phyloP scores from a whole-genome alignment of 495 filamentous ascomycete species.

The Xylaria sp. region DNA sequence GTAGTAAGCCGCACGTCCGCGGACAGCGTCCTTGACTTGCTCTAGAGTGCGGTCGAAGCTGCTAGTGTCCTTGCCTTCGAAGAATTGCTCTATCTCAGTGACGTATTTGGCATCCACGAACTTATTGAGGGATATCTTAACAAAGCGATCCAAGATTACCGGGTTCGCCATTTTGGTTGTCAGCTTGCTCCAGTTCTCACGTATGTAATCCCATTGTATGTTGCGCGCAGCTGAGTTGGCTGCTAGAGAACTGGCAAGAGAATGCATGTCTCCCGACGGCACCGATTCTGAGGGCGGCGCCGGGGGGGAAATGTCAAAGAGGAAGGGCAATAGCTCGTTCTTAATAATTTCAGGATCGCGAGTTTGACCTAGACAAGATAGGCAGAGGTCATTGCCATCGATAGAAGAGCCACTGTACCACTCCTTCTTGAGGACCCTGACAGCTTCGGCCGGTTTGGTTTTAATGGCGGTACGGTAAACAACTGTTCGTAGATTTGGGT shows the following conservation, averaged over 20 bases:
- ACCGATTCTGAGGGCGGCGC: conserved; percentile 49
- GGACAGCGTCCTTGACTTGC: conserved; percentile 80
- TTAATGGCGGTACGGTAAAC: conserved; percentile 83
- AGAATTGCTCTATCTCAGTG: conserved; percentile 83
- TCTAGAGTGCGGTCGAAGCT: conserved; percentile 81
- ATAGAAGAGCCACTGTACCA: conserved; percentile 81
- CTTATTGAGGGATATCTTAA: conserved; percentile 76
- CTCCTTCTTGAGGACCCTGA: conserved; percentile 75
- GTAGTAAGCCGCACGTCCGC: conserved; percentile 78
- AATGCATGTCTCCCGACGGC: conserved; percentile 79
- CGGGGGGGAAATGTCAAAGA: conserved; percentile 75
- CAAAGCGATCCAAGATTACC: conserved; percentile 85
- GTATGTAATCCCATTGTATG: conserved; percentile 83
- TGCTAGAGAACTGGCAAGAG: conserved; percentile 72
- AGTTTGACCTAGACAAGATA: conserved; percentile 77
- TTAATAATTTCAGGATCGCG: conserved; percentile 71
- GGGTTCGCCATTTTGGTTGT: conserved; percentile 75
- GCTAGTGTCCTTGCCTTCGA: conserved; percentile 78
- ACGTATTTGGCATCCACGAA: conserved; percentile 74
- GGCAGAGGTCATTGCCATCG: conserved; percentile 86
- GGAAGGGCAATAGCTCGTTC: conserved; percentile 77
- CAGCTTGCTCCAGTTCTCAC: conserved; percentile 76
- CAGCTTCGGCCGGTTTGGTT: conserved; percentile 69
- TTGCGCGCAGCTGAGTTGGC: conserved; percentile 72
- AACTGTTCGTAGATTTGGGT: conserved; percentile 78